These are phyloP conservation scores for Xanthoconium separans DNA, from an alignment of 1,284 basidiomycete species.

Conservation along the genomic window DNA sequence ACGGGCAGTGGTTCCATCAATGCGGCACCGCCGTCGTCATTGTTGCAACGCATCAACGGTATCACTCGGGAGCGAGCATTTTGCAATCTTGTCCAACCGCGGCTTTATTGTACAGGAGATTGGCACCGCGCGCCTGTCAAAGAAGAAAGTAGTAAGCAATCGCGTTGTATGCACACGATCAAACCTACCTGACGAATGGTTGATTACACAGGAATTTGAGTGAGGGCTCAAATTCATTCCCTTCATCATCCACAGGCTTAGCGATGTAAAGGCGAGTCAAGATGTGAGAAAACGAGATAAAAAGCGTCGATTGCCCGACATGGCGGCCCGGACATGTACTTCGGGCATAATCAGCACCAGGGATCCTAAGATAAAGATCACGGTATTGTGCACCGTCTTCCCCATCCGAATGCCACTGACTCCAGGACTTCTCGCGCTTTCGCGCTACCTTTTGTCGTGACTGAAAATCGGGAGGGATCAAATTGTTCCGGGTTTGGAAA, in stretches of 20 bases:
- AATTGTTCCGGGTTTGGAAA: constrained; percentile 13
- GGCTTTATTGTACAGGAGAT: neutral
- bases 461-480: constrained; percentile 10
- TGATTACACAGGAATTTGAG: neutral
- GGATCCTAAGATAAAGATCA: neutral
- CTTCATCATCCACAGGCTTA: constrained; percentile 1
- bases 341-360: neutral
- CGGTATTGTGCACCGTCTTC: neutral
- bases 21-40: too few species aligned
- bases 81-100: neutral
- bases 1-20: too few species aligned
- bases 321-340: constrained; percentile 6
- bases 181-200: neutral
- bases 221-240: constrained; percentile 1
- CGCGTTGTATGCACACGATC: too few species aligned
- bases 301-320: constrained; percentile 1
- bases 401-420: constrained; percentile 6
- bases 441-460: neutral
- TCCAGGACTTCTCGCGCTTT: constrained; percentile 3
- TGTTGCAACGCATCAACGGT: too few species aligned
- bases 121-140: neutral
- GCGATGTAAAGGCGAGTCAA: neutral
- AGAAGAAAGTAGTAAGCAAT: neutral
- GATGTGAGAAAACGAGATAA: constrained; percentile 1
- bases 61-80: neutral